Conservation (phyloP, 805 yeast species). For the Candida gorgasii region DNA sequence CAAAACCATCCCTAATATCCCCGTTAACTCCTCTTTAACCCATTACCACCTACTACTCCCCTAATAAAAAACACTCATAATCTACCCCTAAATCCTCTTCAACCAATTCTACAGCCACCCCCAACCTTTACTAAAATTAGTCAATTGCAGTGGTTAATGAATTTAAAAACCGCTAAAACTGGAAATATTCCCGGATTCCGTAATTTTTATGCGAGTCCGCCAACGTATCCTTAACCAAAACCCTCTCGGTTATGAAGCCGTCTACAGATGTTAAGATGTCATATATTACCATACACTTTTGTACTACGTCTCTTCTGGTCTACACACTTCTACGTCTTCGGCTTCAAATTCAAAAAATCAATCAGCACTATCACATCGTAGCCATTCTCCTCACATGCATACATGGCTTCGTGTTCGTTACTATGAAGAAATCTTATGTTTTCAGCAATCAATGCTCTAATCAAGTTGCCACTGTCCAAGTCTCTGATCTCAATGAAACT, state of each 20-base stretch:
- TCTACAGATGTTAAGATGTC: too few species aligned
- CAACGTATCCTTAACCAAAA: constrained; percentile 6
- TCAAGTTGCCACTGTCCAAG: constrained; percentile 81
- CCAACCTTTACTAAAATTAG: too few species aligned
- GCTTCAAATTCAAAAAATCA: constrained; percentile 75
- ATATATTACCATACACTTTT: neutral
- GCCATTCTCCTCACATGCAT: constrained; percentile 89
- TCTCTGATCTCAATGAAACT: constrained; percentile 90
- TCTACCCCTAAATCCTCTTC: too few species aligned
- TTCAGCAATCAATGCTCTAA: constrained; percentile 89
- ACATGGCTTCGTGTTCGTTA: constrained; percentile 88
- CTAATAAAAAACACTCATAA: neutral
- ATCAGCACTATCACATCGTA: constrained; percentile 88
- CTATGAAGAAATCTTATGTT: constrained; percentile 87
- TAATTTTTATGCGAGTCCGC: constrained; percentile 4
- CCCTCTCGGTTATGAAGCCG: neutral
- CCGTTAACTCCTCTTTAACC: too few species aligned
- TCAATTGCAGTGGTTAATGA: constrained; percentile 7
- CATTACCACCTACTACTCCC: too few species aligned
- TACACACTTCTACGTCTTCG: constrained; percentile 19
- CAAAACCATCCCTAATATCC: too few species aligned
- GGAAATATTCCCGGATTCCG: constrained; percentile 3
- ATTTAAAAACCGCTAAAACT: constrained; percentile 2
- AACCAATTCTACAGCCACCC: too few species aligned
- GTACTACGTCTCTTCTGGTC: neutral